phyloP scores from a whole-genome alignment of 176 grass and related monocot genomes.

The Rhipidocladum racemiflorum region DNA sequence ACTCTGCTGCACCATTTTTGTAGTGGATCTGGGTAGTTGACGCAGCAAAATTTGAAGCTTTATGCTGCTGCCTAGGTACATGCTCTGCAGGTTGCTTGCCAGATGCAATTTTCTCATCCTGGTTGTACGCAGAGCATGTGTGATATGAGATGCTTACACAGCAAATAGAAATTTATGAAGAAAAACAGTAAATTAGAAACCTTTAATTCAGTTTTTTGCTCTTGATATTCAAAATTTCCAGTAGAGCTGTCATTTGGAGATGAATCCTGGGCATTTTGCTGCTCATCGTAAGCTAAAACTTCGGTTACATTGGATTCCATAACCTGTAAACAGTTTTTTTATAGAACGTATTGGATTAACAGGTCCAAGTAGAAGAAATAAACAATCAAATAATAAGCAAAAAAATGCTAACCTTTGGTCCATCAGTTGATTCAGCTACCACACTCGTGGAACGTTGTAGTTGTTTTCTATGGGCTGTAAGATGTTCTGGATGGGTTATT shows the following conservation, averaged over 20 bases:
- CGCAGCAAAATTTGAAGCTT: conserved; percentile 24
- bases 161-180: neutral
- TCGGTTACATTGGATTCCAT: conserved; percentile 45
- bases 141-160: neutral
- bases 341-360: conserved; percentile 1
- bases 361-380: neutral
- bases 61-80: conserved; percentile 36
- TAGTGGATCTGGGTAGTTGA: conserved; percentile 35
- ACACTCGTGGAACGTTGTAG: conserved; percentile 36
- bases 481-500: conserved; percentile 46
- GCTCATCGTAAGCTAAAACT: conserved; percentile 42
- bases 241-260: conserved; percentile 38
- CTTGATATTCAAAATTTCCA: conserved; percentile 45
- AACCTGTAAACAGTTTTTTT: conserved; percentile 36
- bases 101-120: conserved; percentile 38
- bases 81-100: conserved; percentile 42
- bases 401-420: conserved; percentile 49
- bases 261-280: conserved; percentile 31
- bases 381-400: conserved; percentile 7
- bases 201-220: conserved; percentile 58
- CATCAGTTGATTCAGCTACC: conserved; percentile 38
- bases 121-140: conserved; percentile 1
- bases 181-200: conserved; percentile 36
- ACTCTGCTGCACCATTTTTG: conserved; percentile 36
- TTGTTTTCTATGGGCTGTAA: conserved; percentile 34